Conservation (phyloP, 1,284 basidiomycete species). For the Puccinia polysora region DNA sequence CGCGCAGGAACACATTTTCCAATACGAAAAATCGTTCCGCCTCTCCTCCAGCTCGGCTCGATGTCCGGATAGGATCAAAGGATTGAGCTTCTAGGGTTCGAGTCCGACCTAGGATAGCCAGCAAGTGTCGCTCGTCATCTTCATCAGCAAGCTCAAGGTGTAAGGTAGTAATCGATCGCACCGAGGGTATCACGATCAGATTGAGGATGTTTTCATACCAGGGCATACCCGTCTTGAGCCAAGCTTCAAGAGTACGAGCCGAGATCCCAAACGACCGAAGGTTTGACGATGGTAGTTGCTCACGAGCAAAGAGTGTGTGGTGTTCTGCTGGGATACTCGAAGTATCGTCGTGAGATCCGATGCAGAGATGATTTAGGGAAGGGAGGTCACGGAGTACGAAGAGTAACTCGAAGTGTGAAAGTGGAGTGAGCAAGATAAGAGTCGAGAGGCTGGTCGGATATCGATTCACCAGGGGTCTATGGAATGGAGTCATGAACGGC, state of each 20-base stretch:
- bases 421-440: constrained; percentile 36
- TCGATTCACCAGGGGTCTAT: constrained; percentile 28
- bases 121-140: constrained; percentile 36
- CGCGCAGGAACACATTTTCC: constrained; percentile 28
- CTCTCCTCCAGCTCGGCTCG: no score
- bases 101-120: constrained; percentile 24
- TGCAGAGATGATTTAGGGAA: constrained; percentile 31
- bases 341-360: constrained; percentile 38
- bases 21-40: constrained; percentile 7
- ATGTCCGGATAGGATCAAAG: no score
- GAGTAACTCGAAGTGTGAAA: constrained; percentile 38
- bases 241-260: constrained; percentile 21
- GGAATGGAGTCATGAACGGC: constrained; percentile 30
- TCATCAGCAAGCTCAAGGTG: constrained; percentile 41
- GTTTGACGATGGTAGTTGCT: constrained; percentile 40
- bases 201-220: constrained; percentile 40
- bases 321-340: constrained; percentile 18
- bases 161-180: constrained; percentile 31
- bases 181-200: constrained; percentile 25
- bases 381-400: constrained; percentile 33
- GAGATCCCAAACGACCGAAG: constrained; percentile 37
- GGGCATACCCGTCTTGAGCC: constrained; percentile 30
- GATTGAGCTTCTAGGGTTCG: no score
- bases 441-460: constrained; percentile 26
- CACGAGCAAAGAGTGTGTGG: constrained; percentile 43